Percentiles rank a stretch among this genome's conserved stretches.
Conservation (phyloP, 164 flowering plant genomes). For the Chloranthus sessilifolius region DNA sequence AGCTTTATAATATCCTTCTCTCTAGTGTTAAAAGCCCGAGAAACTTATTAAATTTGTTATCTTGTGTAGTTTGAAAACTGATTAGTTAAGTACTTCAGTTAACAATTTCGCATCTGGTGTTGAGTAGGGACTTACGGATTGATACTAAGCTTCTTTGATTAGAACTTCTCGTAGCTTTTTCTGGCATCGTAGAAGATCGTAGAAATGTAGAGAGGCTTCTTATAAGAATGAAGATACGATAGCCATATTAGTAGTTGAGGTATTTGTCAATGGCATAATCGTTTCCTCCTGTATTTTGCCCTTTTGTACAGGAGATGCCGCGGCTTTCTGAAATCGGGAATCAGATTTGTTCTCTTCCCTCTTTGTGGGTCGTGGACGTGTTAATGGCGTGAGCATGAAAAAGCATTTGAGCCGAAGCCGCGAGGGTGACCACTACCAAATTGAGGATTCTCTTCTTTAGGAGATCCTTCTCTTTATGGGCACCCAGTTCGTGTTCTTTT, state of each 20-base stretch:
- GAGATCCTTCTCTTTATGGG: too few relatives aligned
- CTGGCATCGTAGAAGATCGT: too few relatives aligned
- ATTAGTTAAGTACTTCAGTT: constrained; percentile 10
- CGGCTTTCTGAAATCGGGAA: constrained; percentile 30
- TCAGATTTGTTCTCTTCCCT: constrained; percentile 27
- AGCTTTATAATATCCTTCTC: constrained; percentile 19
- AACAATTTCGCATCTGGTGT: constrained; percentile 14
- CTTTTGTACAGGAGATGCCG: constrained; percentile 71
- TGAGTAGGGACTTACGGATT: too few relatives aligned
- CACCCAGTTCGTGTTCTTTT: too few relatives aligned
- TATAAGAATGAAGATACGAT: constrained; percentile 17
- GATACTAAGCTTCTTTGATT: too few relatives aligned
- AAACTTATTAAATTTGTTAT: constrained; percentile 18
- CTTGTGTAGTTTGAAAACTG: constrained; percentile 16
- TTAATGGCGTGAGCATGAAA: constrained; percentile 23
- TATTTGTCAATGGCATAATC: constrained; percentile 62
- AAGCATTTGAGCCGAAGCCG: constrained; percentile 11
- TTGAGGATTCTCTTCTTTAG: constrained; percentile 7
- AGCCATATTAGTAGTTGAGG: constrained; percentile 47
- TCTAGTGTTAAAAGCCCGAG: constrained; percentile 39
- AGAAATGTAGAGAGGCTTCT: constrained; percentile 8
- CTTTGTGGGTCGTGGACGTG: constrained; percentile 24
- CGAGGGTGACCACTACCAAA: neutral
- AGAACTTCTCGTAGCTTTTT: too few relatives aligned
- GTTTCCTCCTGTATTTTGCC: constrained; percentile 75